phyloP scores from a whole-genome alignment of 345 rosid species.

The Garcia nutans region DNA sequence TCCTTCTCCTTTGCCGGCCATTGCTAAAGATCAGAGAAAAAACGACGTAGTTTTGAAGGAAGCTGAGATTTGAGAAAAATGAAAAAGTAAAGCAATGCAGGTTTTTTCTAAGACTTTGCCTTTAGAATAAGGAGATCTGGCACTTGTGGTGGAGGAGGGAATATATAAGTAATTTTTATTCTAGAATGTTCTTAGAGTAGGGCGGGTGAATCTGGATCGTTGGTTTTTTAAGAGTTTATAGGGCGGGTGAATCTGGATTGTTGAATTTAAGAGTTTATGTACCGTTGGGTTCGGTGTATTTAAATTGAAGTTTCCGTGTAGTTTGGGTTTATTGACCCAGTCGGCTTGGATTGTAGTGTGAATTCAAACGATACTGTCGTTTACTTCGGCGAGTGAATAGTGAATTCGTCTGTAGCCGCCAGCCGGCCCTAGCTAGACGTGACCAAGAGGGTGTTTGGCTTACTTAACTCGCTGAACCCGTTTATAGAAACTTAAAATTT shows the following conservation, averaged over 20 bases:
- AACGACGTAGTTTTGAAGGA: neutral
- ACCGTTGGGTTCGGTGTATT: constrained; percentile 10
- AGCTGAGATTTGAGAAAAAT: neutral
- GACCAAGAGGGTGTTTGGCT: too few species aligned
- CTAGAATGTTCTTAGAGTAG: constrained; percentile 30
- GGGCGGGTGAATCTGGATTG: too few species aligned
- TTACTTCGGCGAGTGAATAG: too few species aligned
- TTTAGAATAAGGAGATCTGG: neutral
- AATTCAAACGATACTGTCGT: neutral
- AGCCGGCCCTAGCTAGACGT: too few species aligned
- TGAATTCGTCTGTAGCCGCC: too few species aligned
- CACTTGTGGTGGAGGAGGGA: neutral
- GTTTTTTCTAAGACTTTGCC: neutral
- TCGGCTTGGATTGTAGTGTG: neutral
- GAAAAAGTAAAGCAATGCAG: too few species aligned
- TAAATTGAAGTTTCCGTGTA: neutral
- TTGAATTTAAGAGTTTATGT: neutral
- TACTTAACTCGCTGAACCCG: too few species aligned
- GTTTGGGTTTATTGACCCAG: neutral
- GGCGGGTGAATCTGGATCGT: constrained; percentile 18
- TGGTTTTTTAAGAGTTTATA: neutral
- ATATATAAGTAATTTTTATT: constrained; percentile 18
- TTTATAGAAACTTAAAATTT: too few species aligned
- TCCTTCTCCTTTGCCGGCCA: constrained; percentile 30
- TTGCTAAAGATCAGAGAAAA: neutral